Conservation (phyloP, 2,329 filamentous ascomycete species). For the Cordyceps militaris region DNA sequence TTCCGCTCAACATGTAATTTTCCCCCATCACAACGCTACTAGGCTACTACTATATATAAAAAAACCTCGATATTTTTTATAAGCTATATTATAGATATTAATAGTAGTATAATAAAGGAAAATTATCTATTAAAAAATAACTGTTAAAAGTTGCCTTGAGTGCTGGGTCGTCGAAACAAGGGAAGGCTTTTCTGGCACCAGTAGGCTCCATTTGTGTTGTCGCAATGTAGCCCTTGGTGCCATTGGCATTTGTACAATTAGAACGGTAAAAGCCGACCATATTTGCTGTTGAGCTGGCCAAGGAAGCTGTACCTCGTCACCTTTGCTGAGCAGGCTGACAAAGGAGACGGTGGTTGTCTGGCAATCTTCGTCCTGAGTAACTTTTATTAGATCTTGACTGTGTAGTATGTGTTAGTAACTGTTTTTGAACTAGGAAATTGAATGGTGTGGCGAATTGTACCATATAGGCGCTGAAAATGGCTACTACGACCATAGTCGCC, state of each 20-base stretch:
- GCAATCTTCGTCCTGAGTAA: conserved; percentile 68
- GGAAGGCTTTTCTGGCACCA: conserved; percentile 85
- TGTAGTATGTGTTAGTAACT: conserved; percentile 1
- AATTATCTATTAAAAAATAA: conserved; percentile 86
- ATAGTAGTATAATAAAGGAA: too few species aligned
- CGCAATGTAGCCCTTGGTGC: conserved; percentile 73
- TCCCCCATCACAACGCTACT: too few species aligned
- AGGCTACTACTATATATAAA: too few species aligned
- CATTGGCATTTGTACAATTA: conserved; percentile 78
- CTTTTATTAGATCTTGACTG: conserved; percentile 38
- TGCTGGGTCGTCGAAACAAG: conserved; percentile 92
- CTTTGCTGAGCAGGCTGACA: conserved; percentile 62
- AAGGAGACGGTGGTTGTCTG: conserved; percentile 81
- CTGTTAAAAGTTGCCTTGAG: conserved; percentile 90
- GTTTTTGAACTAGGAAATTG: background rate
- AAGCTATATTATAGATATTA: too few species aligned
- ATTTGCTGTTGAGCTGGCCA: conserved; percentile 78
- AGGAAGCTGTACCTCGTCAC: conserved; percentile 73
- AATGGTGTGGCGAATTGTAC: background rate
- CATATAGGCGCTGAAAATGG: background rate
- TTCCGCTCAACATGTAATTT: too few species aligned
- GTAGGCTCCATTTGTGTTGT: conserved; percentile 96
- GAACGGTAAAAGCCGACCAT: conserved; percentile 98
- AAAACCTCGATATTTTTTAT: too few species aligned
- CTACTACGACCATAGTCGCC: background rate